Percentiles rank a stretch among this genome's conserved stretches.
phyloP scores from a whole-genome alignment of 2,329 filamentous ascomycete genomes.

The Lachnellula hyalina region DNA sequence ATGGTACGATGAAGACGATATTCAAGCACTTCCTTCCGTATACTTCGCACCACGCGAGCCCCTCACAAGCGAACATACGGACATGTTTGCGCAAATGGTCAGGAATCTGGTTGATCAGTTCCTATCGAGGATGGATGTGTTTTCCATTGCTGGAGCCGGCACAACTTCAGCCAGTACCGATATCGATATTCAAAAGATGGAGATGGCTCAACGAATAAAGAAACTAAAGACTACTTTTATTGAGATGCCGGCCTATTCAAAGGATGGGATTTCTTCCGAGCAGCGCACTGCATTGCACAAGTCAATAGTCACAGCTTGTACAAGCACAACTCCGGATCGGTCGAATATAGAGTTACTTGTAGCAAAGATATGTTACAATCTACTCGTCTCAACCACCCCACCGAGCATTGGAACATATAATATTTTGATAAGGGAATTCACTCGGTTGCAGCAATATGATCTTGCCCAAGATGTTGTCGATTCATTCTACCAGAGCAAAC shows the following conservation, averaged over 20 bases:
- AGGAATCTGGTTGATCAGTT: conserved; percentile 22
- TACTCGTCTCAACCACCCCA: conserved; percentile 55
- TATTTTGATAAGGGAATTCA: conserved; percentile 62
- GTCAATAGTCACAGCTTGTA: conserved; percentile 18
- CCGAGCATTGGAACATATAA: conserved; percentile 69
- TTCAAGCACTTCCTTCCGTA: neutral
- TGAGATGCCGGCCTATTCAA: conserved; percentile 20
- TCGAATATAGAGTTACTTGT: conserved; percentile 24
- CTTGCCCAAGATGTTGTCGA: conserved; percentile 50
- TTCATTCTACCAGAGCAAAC: conserved; percentile 38
- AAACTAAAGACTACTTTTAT: conserved; percentile 12
- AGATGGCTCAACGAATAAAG: conserved; percentile 16
- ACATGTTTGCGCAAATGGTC: conserved; percentile 18
- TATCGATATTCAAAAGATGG: conserved; percentile 6
- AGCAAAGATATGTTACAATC: conserved; percentile 52
- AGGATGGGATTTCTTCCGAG: conserved; percentile 4
- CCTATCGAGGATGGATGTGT: conserved; percentile 12
- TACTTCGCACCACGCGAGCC: conserved; percentile 18
- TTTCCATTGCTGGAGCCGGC: neutral
- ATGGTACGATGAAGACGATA: conserved; percentile 13
- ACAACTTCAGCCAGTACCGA: neutral
- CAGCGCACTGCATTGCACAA: conserved; percentile 22
- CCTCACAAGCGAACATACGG: conserved; percentile 16
- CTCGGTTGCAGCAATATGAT: conserved; percentile 42
- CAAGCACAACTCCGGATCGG: conserved; percentile 6